Percentiles rank a stretch among this genome's conserved stretches.
These are phyloP conservation scores for Cadophora luteo-olivacea DNA, from an alignment of 2,329 filamentous ascomycete genomes.

Conservation along the genomic window DNA sequence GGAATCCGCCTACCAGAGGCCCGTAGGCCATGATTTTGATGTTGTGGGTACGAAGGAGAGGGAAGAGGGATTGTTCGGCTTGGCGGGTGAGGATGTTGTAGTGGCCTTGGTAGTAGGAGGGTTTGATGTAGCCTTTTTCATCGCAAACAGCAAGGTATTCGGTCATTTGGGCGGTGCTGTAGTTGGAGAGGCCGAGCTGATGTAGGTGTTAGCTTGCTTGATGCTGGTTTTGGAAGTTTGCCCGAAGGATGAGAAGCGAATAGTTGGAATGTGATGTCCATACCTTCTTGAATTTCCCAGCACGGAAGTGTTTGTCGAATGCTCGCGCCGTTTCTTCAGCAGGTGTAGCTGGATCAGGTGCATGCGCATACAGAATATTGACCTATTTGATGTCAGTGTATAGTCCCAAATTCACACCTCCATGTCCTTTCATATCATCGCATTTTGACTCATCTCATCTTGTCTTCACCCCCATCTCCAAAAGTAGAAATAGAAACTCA, in stretches of 20 bases:
- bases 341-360: slow-evolving; percentile 67
- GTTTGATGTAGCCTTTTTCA: slow-evolving; percentile 77
- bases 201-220: background rate
- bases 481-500: slow-evolving; percentile 61
- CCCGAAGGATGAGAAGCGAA: background rate
- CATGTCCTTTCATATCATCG: too few species aligned
- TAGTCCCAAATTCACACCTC: too few species aligned
- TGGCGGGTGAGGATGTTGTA: slow-evolving; percentile 79
- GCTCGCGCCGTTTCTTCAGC: slow-evolving; percentile 69
- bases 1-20: slow-evolving; percentile 39
- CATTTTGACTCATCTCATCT: too few species aligned
- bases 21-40: slow-evolving; percentile 82
- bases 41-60: slow-evolving; percentile 73
- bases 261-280: background rate
- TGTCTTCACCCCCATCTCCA: too few species aligned
- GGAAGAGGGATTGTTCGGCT: slow-evolving; percentile 75
- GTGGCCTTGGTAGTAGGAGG: slow-evolving; percentile 86
- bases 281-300: slow-evolving; percentile 24
- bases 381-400: slow-evolving; percentile 47
- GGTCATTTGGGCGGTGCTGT: slow-evolving; percentile 81
- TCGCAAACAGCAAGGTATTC: slow-evolving; percentile 80
- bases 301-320: slow-evolving; percentile 23
- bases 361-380: slow-evolving; percentile 81
- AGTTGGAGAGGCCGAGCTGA: slow-evolving; percentile 79
- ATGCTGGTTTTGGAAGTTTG: background rate